Evolutionary conservation across 2,329 filamentous ascomycete species (phyloP).

Genomic region (Spiromastix sp.): DNA sequence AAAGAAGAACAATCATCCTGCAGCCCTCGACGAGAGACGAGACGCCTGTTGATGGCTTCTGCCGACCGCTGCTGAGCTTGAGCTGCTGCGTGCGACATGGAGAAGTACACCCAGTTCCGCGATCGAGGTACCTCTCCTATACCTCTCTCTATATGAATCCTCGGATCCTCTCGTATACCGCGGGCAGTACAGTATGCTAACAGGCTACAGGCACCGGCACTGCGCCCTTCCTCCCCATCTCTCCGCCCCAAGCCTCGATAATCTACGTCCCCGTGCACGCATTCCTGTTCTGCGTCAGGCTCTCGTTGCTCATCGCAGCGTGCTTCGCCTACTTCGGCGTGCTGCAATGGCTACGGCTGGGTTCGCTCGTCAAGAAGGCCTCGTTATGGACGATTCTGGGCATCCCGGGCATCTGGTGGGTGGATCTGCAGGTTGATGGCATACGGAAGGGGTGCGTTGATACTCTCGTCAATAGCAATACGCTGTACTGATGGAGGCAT

Average conservation of each 20-base stretch:
- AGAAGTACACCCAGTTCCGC: conserved; percentile 89
- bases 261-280: conserved; percentile 55
- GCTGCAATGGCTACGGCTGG: conserved; percentile 70
- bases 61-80: too few species aligned
- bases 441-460: conserved; percentile 69
- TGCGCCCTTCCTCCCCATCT: conserved; percentile 81
- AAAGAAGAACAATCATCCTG: too few species aligned
- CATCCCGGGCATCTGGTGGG: conserved; percentile 93
- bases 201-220: conserved; percentile 72
- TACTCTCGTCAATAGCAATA: not conserved
- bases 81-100: too few species aligned
- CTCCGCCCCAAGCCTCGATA: conserved; percentile 50
- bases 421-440: conserved; percentile 94
- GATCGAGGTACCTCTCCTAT: conserved; percentile 57
- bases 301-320: conserved; percentile 65
- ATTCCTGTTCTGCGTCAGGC: conserved; percentile 68
- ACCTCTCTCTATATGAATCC: conserved; percentile 2
- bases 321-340: conserved; percentile 64
- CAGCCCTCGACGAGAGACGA: too few species aligned
- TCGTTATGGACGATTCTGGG: conserved; percentile 79
- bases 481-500: too few species aligned
- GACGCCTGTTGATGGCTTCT: too few species aligned
- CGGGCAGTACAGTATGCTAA: too few species aligned
- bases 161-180: conserved; percentile 6
- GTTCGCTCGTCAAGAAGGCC: conserved; percentile 62